phyloP scores from a whole-genome alignment of 1,284 basidiomycete species.

The Volvariella volvacea region DNA sequence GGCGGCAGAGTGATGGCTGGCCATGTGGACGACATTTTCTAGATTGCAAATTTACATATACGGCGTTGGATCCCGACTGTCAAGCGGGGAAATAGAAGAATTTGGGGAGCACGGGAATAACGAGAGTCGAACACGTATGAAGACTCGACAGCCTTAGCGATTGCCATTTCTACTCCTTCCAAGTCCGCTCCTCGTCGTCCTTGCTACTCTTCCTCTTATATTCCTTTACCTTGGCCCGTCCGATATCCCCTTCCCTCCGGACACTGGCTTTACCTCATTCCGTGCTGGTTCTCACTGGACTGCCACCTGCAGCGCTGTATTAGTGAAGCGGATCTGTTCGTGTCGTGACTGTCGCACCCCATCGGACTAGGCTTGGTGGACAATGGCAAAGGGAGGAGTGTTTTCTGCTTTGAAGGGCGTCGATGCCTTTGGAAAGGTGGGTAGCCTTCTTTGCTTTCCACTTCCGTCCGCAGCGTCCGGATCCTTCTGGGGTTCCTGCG shows the following conservation, averaged over 20 bases:
- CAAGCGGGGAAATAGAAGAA: conserved; percentile 2
- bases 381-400: conserved; percentile 72
- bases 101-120: conserved; percentile 7
- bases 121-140: conserved; percentile 6
- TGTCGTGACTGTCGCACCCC: conserved; percentile 10
- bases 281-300: conserved; percentile 15
- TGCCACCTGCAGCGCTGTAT: too few relatives aligned
- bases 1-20: too few relatives aligned
- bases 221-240: conserved; percentile 11
- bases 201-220: conserved; percentile 12
- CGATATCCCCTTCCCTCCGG: conserved; percentile 17
- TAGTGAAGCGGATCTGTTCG: too few relatives aligned
- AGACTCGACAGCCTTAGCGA: conserved; percentile 6
- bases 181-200: conserved; percentile 13
- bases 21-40: too few relatives aligned
- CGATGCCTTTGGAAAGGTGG: conserved; percentile 97
- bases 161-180: conserved; percentile 1
- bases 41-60: too few relatives aligned
- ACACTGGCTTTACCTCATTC: conserved; percentile 22
- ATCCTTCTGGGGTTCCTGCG: conserved; percentile 10
- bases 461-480: conserved; percentile 1
- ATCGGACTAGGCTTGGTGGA: conserved; percentile 21
- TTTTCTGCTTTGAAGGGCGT: conserved; percentile 74
- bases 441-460: conserved; percentile 9
- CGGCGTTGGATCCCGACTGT: too few relatives aligned